A percentile compares a stretch with the other conserved stretches of the same genome.
Conservation (phyloP, 371 early-diverging fungal species). For the Apophysomyces sp. region DNA sequence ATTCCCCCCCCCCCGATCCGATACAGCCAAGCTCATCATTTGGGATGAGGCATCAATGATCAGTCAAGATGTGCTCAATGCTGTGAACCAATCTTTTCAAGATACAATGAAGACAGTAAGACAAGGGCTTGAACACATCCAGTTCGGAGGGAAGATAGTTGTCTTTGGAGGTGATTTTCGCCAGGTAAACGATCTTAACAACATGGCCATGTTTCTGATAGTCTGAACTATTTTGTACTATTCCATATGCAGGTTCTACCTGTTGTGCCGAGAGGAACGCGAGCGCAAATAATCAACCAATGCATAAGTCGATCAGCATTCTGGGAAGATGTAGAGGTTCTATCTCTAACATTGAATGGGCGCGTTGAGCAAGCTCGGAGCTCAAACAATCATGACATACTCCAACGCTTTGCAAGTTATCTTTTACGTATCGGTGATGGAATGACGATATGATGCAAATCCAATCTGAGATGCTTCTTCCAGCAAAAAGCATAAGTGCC, state of each 20-base stretch:
- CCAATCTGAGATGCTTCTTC: neutral
- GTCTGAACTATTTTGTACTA: too few relatives aligned
- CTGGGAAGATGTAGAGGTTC: neutral
- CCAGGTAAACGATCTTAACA: neutral
- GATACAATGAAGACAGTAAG: constrained; percentile 15
- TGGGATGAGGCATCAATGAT: constrained; percentile 39
- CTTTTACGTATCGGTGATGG: constrained; percentile 5
- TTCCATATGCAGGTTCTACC: neutral
- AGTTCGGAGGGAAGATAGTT: constrained; percentile 28
- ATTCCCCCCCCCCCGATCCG: neutral
- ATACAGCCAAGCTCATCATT: constrained; percentile 15
- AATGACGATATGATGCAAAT: neutral
- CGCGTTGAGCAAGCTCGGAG: constrained; percentile 10
- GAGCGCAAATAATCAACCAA: constrained; percentile 4
- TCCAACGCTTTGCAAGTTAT: constrained; percentile 4
- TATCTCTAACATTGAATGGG: constrained; percentile 8
- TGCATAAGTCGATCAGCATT: neutral
- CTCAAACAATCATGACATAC: neutral
- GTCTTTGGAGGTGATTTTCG: constrained; percentile 17
- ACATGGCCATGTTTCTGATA: neutral
- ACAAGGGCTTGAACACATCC: constrained; percentile 9
- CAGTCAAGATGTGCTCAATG: constrained; percentile 16
- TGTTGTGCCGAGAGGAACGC: constrained; percentile 4
- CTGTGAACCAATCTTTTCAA: constrained; percentile 17
- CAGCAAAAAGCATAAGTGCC: too few relatives aligned